Percentiles rank a stretch among this genome's conserved stretches.
Evolutionary conservation across 768 basidiomycete genomes (phyloP).

Genomic region (Kwoniella sp.): DNA sequence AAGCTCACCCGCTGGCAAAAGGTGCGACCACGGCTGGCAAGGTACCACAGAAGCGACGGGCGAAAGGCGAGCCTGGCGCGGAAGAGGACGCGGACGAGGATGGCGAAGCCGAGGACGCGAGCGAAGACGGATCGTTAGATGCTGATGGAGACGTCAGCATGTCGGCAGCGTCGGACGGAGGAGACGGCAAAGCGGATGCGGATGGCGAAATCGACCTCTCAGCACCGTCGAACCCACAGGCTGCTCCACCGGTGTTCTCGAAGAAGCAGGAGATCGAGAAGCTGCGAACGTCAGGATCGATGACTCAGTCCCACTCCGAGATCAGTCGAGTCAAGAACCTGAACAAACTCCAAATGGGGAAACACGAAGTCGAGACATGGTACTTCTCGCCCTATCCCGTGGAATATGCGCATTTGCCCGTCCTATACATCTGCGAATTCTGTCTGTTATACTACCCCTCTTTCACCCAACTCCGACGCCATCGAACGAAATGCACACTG

Average conservation of each 20-base stretch:
- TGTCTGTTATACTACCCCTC: slow-evolving; percentile 92
- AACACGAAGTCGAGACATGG: slow-evolving; percentile 98
- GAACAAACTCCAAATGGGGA: slow-evolving; percentile 92
- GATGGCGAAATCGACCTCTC: slow-evolving; percentile 55
- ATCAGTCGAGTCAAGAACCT: slow-evolving; percentile 98
- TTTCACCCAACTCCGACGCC: slow-evolving; percentile 84
- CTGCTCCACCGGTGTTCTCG: slow-evolving; percentile 71
- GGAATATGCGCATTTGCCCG: slow-evolving; percentile 93
- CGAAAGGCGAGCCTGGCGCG: slow-evolving; percentile 30
- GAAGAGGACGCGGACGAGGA: slow-evolving; percentile 69
- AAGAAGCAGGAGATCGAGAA: slow-evolving; percentile 99
- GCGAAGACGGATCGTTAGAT: slow-evolving; percentile 32
- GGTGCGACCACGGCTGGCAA: slow-evolving; percentile 55
- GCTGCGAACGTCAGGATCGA: slow-evolving; percentile 92
- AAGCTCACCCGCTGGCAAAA: slow-evolving; percentile 40
- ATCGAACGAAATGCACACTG: slow-evolving; percentile 86
- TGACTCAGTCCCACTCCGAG: slow-evolving; percentile 98
- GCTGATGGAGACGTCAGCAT: slow-evolving; percentile 59
- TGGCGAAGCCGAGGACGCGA: slow-evolving; percentile 59
- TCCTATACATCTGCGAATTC: slow-evolving; percentile 98
- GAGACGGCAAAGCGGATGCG: slow-evolving; percentile 59
- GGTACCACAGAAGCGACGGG: slow-evolving; percentile 37
- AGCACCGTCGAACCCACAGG: slow-evolving; percentile 60
- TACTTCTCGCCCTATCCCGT: slow-evolving; percentile 99
- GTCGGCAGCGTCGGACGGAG: slow-evolving; percentile 59